A percentile compares a stretch with the other conserved stretches of the same genome.
Evolutionary conservation across 495 filamentous ascomycete species (phyloP).

Genomic region (Penicillium longicatenatum): DNA sequence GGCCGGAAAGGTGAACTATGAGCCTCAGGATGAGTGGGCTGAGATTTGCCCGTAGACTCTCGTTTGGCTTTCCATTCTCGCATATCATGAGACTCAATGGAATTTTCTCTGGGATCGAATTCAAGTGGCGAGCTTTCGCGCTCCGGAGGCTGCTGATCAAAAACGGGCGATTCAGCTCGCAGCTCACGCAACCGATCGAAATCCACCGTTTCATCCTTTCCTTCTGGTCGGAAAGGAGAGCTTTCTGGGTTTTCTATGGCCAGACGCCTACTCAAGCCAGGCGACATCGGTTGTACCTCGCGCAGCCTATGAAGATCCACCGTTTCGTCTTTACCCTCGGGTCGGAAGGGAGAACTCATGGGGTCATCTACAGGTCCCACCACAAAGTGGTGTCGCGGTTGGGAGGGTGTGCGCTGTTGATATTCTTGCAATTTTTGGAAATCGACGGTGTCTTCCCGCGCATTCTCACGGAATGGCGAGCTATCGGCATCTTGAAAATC

Average conservation of each 20-base stretch:
- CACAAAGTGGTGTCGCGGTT: slow-evolving; percentile 1
- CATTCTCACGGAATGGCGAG: slow-evolving; percentile 43
- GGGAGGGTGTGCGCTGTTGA: slow-evolving; percentile 3
- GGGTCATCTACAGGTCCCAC: slow-evolving; percentile 18
- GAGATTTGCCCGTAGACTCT: not conserved
- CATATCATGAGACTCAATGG: slow-evolving; percentile 27
- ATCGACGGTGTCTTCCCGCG: slow-evolving; percentile 43
- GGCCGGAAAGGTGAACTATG: slow-evolving; percentile 13
- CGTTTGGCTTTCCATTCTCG: not conserved
- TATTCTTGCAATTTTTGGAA: slow-evolving; percentile 22
- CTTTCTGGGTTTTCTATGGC: slow-evolving; percentile 23
- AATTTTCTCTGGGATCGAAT: slow-evolving; percentile 31
- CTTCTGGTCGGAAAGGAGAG: slow-evolving; percentile 39
- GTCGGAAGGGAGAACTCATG: slow-evolving; percentile 43
- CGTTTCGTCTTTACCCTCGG: slow-evolving; percentile 35
- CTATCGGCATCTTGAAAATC: slow-evolving; percentile 29
- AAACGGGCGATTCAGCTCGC: slow-evolving; percentile 20
- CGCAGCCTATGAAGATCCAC: slow-evolving; percentile 33
- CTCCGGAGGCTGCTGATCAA: slow-evolving; percentile 14
- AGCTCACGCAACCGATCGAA: slow-evolving; percentile 29
- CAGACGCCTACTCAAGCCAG: slow-evolving; percentile 19
- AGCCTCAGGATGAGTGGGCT: not conserved
- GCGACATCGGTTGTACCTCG: slow-evolving; percentile 16
- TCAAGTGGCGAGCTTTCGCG: slow-evolving; percentile 38
- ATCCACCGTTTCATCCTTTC: slow-evolving; percentile 36